Evolutionary conservation across 148 eudicot genomes (phyloP), one percentile per base, ranked within the genome.

Genomic region (Nepenthes gracilis): DNA sequence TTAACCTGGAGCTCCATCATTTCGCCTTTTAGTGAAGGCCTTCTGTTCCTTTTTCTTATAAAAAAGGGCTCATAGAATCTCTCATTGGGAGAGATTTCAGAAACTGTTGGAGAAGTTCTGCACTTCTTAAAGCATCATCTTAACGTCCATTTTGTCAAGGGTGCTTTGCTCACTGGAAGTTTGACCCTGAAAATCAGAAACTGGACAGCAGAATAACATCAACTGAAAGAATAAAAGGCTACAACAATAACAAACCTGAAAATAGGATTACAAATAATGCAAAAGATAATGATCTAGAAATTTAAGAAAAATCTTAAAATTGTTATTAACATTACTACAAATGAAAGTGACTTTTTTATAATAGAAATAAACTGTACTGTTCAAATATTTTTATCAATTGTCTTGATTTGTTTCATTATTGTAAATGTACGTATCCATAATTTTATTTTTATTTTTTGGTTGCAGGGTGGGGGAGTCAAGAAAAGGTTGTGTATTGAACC

Each of bases 1-100:
- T 72, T 84, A 61, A 72, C 72, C 57, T 63, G 80, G 33, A 66
- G 78, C 52, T 84, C 85, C 0, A 63, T 33, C 85, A 84, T 83
- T 58, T 65, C 79, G 74, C 64, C 58, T 65, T 75, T 58, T 53
- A 60, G 59, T 47, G 72, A 70, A 43, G 15, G 62, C 54, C 33
- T 67, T 51, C 34, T 61, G 68, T 69, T 75, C 78, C 58, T 61
- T 73, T 63, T 69, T 64, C 74, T 68, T 62, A 58, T 71, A 70
- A 61, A 68, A 59, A 62, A 58, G 67, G 57, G 55, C 60, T 38
- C 32, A 47, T n/a, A 60, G 74, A 55, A 70, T 66, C 57, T 76
- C 80, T 61, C 62, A 67, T 63, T 9, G 69, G 58, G 52, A 72
- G 68, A 43, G 75, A 58, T 64, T 67, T 74, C 73, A 77, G 61